Base-by-base conservation (phyloP, 2,329 filamentous ascomycete species). In the Pseudogymnoascus verrucosus region DNA sequence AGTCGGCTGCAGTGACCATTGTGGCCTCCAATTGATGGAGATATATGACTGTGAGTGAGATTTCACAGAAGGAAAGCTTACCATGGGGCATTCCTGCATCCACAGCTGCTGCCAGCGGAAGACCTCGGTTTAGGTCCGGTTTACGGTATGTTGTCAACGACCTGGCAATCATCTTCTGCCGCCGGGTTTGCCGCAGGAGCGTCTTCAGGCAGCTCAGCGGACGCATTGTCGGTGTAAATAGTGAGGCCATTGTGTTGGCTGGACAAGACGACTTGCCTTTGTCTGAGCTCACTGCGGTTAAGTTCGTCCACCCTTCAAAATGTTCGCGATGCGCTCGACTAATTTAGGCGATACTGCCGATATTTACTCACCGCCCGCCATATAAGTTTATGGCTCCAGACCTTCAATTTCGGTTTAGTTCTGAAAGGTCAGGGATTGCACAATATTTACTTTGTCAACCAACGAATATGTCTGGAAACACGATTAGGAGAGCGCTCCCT, bases 131-230 rank as follows among this genome's bases (percentile, higher is more conserved):
- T 57, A 57, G 51, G 51, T 34, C 51, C 21, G 59, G 59, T 61
- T 42, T 69, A 62, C 78, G 77, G 66, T 78, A 72, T 66, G 82
- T 80, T 54, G 77, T 75, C 74, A 87, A 76, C 65, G 79, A 78
- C 68, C 86, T 75, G 62, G 73, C 74, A 60, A 71, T 71, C 42
- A 72, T 69, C 63, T 74, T 76, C 64, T 83, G 81, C 66, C 81
- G 81, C 66, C 84, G 79, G 57, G 82, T 76, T 72, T 84, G 81
- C 67, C 87, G 80, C 69, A 91, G 73, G 39, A 84, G 77, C 31
- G 84, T 79, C 76, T 89, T 90, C 74, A 90, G 84, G 76, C 85
- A 88, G 80, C 85, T 84, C 72, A 90, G 76, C 66, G 89, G 88
- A 83, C 89, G 86, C 77, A 80, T 74, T 57, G 80, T 76, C 63